Conservation (phyloP, 2,329 filamentous ascomycete species). For the Endoconidiophora polonica region DNA sequence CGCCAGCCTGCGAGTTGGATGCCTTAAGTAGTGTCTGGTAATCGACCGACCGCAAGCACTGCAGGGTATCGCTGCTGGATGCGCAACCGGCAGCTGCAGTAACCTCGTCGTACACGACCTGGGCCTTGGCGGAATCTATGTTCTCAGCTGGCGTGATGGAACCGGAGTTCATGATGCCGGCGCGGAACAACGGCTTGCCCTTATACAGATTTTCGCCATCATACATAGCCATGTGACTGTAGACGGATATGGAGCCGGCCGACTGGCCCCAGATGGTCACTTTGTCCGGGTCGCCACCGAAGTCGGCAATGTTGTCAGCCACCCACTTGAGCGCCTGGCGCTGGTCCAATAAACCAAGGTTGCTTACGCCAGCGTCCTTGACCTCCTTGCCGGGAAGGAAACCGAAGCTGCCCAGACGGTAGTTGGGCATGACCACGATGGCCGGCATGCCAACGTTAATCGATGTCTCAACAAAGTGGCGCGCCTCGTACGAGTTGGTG, state of each 20-base stretch:
- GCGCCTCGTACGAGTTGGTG: slow-evolving; percentile 23
- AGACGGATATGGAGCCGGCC: slow-evolving; percentile 41
- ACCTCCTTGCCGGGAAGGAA: slow-evolving; percentile 42
- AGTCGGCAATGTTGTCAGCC: slow-evolving; percentile 44
- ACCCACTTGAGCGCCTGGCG: slow-evolving; percentile 45
- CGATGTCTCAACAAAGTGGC: slow-evolving; percentile 20
- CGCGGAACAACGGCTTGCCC: slow-evolving; percentile 45
- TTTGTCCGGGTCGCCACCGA: slow-evolving; percentile 47
- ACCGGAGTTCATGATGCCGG: slow-evolving; percentile 47
- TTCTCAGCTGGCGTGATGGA: slow-evolving; percentile 31
- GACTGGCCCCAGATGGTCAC: slow-evolving; percentile 51
- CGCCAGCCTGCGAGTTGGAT: slow-evolving; percentile 37
- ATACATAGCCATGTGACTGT: slow-evolving; percentile 45
- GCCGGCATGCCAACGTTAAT: slow-evolving; percentile 35
- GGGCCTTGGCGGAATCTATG: slow-evolving; percentile 38
- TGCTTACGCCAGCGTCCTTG: slow-evolving; percentile 35
- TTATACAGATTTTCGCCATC: slow-evolving; percentile 47
- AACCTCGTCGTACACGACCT: slow-evolving; percentile 37
- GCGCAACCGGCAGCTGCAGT: slow-evolving; percentile 36
- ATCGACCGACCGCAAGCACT: slow-evolving; percentile 37
- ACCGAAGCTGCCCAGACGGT: slow-evolving; percentile 46
- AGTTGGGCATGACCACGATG: slow-evolving; percentile 48
- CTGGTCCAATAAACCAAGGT: slow-evolving; percentile 45
- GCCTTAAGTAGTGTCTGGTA: slow-evolving; percentile 37
- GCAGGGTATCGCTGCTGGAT: slow-evolving; percentile 29